Base-by-base conservation (phyloP, 148 eudicot genomes). In the Diospyros kaki region DNA sequence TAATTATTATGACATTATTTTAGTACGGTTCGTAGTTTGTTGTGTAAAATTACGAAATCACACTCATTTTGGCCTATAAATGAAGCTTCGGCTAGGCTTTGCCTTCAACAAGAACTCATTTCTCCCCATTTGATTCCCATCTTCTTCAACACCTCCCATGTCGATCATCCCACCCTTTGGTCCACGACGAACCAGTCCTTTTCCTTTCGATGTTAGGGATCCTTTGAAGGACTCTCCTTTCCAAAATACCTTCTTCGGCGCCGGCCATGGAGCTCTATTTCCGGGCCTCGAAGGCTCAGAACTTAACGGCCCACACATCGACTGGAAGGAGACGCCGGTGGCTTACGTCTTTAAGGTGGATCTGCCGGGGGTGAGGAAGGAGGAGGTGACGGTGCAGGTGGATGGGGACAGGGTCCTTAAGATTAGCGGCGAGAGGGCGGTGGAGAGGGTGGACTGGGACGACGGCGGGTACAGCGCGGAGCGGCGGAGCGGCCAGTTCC, bases 351-450 rank as follows among this genome's bases (percentile, higher is more conserved):
- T 28, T 28, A 28, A 28, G 28, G 28, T 28, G 28, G 28, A 28
- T 28, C 28, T 28, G 28, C 28, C 28, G 28, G 28, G 28, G 28
- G 0, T 28, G 6, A 44, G 17, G 60, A 82, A 66, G 41, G 82
- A 82, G 9, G 82, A 82, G 3, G 74, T 82, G 52, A 71, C 45
- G 69, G 73, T 82, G 73, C 28, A 58, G 3, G 73, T 78, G 56
- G 79, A 77, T 42, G 72, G 68, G 1, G 80, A 69, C n/a, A 79
- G 48, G 38, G 17, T 71, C 1, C 13, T 86, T 70, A 81, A 71
- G 78, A 71, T 85, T 2, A 73, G 72, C 11, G 85, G 85, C 50
- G 77, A 73, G 78, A 82, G 75, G 52, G 66, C 56, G 2, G 41
- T 63, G 5, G 78, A 68, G 75, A 73, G 52, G 45, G 75, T 63